Percentiles rank a stretch among this genome's conserved stretches.
These are phyloP conservation scores for Sphagnum contortum DNA, from an alignment of 225 moss, liverwort and hornwort genomes.

Conservation along the genomic window DNA sequence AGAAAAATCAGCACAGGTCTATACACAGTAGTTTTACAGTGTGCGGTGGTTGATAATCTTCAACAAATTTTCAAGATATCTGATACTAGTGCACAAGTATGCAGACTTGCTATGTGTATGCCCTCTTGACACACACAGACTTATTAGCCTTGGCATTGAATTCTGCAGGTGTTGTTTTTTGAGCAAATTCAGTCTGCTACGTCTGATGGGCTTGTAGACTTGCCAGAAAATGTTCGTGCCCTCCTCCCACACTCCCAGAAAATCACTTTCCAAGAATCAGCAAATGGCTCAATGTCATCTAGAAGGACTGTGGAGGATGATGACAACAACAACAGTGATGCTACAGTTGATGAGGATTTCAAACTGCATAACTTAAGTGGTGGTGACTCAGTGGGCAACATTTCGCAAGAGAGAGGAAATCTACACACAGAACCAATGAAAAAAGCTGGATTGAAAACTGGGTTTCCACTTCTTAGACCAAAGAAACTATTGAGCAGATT, in stretches of 20 bases:
- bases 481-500: slow-evolving; percentile 42
- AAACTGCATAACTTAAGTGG: slow-evolving; percentile 26
- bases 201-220: slow-evolving; percentile 44
- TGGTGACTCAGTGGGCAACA: slow-evolving; percentile 68
- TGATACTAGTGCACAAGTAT: too few relatives aligned
- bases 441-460: slow-evolving; percentile 32
- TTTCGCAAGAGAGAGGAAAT: slow-evolving; percentile 31
- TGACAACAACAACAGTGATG: slow-evolving; percentile 22
- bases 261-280: too few relatives aligned
- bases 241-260: slow-evolving; percentile 26
- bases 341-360: slow-evolving; percentile 55
- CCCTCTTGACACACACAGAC: too few relatives aligned
- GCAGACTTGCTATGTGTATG: too few relatives aligned
- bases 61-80: too few relatives aligned
- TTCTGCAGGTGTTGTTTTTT: slow-evolving; percentile 68
- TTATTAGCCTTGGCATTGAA: neutral
- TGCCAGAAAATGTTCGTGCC: slow-evolving; percentile 57
- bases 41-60: too few relatives aligned
- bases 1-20: too few relatives aligned
- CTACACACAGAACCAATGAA: slow-evolving; percentile 15
- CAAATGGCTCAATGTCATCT: too few relatives aligned
- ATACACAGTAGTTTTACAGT: too few relatives aligned
- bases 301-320: slow-evolving; percentile 28
- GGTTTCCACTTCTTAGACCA: slow-evolving; percentile 35
- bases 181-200: slow-evolving; percentile 62